Evolutionary conservation across 1,284 basidiomycete species (phyloP), one percentile per base, ranked within the genome.

Genomic region (Abortiporus biennis): DNA sequence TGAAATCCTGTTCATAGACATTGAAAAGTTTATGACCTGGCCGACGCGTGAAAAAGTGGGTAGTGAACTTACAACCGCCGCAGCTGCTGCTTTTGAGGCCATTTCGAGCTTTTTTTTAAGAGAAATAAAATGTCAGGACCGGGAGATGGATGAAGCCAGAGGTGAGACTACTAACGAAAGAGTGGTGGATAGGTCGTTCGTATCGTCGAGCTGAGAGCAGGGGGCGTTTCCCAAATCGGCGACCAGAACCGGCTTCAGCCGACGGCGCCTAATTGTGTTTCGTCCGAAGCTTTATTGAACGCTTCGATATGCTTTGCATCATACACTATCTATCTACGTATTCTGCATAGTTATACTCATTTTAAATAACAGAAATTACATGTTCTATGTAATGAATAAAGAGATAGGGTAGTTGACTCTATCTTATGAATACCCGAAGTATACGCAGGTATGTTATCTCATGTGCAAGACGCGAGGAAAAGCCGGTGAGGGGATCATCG

Each of bases 61-160:
- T 13, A 35, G 11, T n/a, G n/a, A 15, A 52, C 56, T 72, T 76
- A 91, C 89, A 58, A 92, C 78, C 64, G 82, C 82, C 54, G 79
- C 81, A 48, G 75, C 71, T 56, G 82, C 83, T 74, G 78, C 76
- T 81, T 85, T 90, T 59, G 86, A 78, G 53, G 88, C 85, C 88
- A 91, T 92, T 59, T 51, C 40, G 40, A 45, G 50, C 52, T 17
- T 22, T 23, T 21, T 8, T 20, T 32, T 13, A 29, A 20, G 20
- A 36, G 22, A 15, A 17, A 29, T 25, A 34, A n/a, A 21, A 29
- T 20, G 16, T n/a, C 16, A 16, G 22, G 20, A 36, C 23, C 36
- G 30, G 19, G 13, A 15, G 38, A 20, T 6, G 6, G 29, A 19
- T 22, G 31, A 4, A 17, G 9, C 25, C 9, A 40, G 17, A 21